Base-by-base conservation (phyloP, 495 filamentous ascomycete species). In the Talaromyces proteolyticus region DNA sequence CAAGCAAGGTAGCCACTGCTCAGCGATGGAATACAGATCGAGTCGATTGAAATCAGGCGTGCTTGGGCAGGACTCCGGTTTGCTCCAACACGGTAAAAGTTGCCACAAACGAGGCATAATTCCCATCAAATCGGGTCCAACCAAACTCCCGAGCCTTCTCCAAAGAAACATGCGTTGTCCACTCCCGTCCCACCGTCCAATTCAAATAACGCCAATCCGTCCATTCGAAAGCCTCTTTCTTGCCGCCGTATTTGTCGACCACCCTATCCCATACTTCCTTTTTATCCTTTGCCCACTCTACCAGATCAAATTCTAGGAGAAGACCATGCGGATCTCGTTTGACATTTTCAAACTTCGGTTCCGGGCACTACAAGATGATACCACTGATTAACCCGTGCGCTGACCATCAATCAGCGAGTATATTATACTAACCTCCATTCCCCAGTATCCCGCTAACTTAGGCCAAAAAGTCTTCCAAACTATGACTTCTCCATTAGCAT, bases 261-360 rank as follows among this genome's bases (percentile, higher is more conserved):
- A 67, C 47, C 2, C 19, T 14, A 25, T 63, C 62, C 65, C 65
- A 68, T 1, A 62, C 50, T 3, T 20, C 26, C 6, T 49, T 46
- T 52, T 68, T 68, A 44, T 61, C 62, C 26, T 57, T 54, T 0
- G 58, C 60, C 62, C 65, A 65, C 22, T 63, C 53, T 3, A 49
- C 47, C 56, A 68, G 56, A 38, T 56, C 49, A 24, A 60, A 50
- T 26, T 64, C 57, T 12, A 29, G 12, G n/a, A n/a, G n/a, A n/a
- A n/a, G n/a, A n/a, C n/a, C n/a, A 29, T 29, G 25, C 6, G 25
- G 5, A 6, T 29, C 25, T 12, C 25, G 6, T 29, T 29, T 12
- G 12, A n/a, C n/a, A n/a, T n/a, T n/a, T 29, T 29, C 6, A 29
- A 29, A 29, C 25, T 29, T 29, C n/a, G n/a, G n/a, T n/a, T n/a